Conservation (phyloP, 2,329 filamentous ascomycete species). For the Trichoderma sp. region DNA sequence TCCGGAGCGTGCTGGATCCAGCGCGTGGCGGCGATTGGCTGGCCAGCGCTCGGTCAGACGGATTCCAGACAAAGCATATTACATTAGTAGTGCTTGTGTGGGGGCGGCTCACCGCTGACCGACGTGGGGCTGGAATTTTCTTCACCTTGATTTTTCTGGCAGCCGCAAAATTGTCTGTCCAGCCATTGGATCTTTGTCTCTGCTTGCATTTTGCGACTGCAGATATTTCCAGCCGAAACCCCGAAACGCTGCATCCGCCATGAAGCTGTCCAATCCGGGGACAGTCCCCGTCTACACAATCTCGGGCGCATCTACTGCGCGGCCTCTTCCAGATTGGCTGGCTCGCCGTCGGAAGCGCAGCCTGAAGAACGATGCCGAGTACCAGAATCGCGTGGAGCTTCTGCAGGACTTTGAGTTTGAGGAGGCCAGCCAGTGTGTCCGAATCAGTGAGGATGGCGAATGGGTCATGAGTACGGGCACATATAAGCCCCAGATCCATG, state of each 20-base stretch:
- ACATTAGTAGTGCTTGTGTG: constrained; percentile 18
- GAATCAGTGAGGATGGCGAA: constrained; percentile 90
- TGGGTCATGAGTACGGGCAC: constrained; percentile 95
- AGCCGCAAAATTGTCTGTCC: neutral
- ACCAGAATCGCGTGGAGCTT: constrained; percentile 88
- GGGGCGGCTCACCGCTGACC: constrained; percentile 17
- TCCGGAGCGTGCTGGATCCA: constrained; percentile 20
- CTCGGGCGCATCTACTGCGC: constrained; percentile 81
- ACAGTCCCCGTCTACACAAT: constrained; percentile 91
- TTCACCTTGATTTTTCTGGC: constrained; percentile 23
- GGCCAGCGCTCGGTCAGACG: constrained; percentile 17
- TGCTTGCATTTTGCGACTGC: neutral
- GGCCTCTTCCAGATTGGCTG: constrained; percentile 93
- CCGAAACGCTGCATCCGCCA: constrained; percentile 33
- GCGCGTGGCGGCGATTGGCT: constrained; percentile 21
- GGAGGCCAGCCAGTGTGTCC: constrained; percentile 86
- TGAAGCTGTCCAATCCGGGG: constrained; percentile 81
- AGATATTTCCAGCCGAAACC: neutral
- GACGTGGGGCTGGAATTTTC: constrained; percentile 19
- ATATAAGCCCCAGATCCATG: constrained; percentile 70
- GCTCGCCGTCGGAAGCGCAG: constrained; percentile 84
- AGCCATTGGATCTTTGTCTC: neutral
- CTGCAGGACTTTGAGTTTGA: constrained; percentile 98
- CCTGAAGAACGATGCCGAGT: constrained; percentile 88
- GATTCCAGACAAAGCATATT: constrained; percentile 7